Conservation (phyloP, 306 rosid genomes). For the Cicer yamashitae region DNA sequence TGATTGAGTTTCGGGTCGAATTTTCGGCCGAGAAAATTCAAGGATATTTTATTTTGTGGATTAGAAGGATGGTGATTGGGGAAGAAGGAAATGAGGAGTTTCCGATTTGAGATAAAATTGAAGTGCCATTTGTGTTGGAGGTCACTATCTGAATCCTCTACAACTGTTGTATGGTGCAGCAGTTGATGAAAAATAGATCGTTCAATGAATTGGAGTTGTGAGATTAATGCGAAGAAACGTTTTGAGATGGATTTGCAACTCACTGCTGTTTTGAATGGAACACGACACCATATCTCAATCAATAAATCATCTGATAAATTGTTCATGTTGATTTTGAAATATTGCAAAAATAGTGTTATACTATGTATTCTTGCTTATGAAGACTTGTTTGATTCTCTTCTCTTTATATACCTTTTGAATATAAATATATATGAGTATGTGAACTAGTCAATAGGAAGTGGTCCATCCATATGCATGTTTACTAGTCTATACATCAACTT, state of each 20-base stretch:
- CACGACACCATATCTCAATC: conserved; percentile 31
- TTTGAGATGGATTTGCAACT: conserved; percentile 38
- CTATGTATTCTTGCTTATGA: too few relatives aligned
- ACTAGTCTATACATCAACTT: too few relatives aligned
- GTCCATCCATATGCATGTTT: too few relatives aligned
- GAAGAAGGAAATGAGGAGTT: conserved; percentile 5
- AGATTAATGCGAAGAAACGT: conserved; percentile 23
- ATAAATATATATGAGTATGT: too few relatives aligned
- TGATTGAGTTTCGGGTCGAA: conserved; percentile 22
- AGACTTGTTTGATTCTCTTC: too few relatives aligned
- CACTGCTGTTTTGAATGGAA: conserved; percentile 30
- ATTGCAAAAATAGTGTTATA: too few relatives aligned
- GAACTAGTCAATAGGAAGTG: too few relatives aligned
- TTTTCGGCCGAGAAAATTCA: conserved; percentile 15
- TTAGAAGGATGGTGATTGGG: background rate
- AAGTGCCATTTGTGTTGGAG: conserved; percentile 26
- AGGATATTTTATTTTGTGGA: conserved; percentile 13
- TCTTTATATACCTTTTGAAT: too few relatives aligned
- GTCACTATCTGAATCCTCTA: background rate
- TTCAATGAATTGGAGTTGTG: background rate
- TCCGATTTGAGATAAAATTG: conserved; percentile 1
- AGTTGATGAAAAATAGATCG: background rate
- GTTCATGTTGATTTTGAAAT: background rate
- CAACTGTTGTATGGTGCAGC: too few relatives aligned
- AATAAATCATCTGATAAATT: conserved; percentile 32